Percentiles rank a stretch among this genome's conserved stretches.
Evolutionary conservation across 202 grass and related monocot species (phyloP).

Genomic region (Saccharum hybrid): DNA sequence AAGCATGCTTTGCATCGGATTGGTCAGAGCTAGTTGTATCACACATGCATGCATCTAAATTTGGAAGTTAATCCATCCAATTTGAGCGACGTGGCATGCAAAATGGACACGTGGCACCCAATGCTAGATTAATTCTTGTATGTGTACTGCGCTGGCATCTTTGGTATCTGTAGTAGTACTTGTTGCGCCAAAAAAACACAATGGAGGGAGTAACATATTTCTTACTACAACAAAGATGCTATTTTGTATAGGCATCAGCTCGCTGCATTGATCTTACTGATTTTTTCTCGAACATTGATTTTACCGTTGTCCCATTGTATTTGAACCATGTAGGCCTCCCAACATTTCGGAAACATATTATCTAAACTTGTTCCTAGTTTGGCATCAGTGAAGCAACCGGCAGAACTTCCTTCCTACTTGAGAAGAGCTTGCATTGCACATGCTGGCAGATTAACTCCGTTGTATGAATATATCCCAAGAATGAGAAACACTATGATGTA

Average conservation of each 20-base stretch:
- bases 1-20: too few relatives aligned
- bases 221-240: not conserved
- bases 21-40: too few relatives aligned
- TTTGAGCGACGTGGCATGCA: too few relatives aligned
- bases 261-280: not conserved
- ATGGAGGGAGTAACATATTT: slow-evolving; percentile 27
- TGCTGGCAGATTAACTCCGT: slow-evolving; percentile 73
- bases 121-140: too few relatives aligned
- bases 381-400: slow-evolving; percentile 61
- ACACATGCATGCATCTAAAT: too few relatives aligned
- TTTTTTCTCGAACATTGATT: not conserved
- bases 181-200: too few relatives aligned
- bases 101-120: too few relatives aligned
- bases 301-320: slow-evolving; percentile 14
- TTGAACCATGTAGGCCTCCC: slow-evolving; percentile 72
- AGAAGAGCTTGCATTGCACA: slow-evolving; percentile 88
- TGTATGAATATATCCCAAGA: slow-evolving; percentile 91
- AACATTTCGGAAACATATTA: slow-evolving; percentile 96
- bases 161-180: too few relatives aligned
- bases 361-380: slow-evolving; percentile 76
- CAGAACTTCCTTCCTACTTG: slow-evolving; percentile 83
- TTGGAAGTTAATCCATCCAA: too few relatives aligned
- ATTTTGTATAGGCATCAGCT: slow-evolving; percentile 7
- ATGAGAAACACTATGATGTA: slow-evolving; percentile 93
- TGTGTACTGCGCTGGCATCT: too few relatives aligned